Evolutionary conservation across 805 yeast genomes (phyloP).

Genomic region (Nakazawaea populi): DNA sequence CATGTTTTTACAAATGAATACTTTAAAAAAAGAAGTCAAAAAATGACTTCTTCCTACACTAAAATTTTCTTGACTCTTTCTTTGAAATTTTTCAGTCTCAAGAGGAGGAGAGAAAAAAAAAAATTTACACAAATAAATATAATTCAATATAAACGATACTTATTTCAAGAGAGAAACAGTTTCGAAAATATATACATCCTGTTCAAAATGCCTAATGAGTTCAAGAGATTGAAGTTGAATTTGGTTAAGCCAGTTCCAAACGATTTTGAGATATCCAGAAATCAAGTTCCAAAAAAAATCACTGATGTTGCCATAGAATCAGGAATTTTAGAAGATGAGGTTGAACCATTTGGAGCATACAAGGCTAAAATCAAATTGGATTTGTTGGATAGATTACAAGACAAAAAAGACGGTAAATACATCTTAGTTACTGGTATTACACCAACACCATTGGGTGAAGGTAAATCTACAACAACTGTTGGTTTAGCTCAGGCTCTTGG

Average conservation of each 20-base stretch:
- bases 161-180: not conserved
- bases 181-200: not conserved
- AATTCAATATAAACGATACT: too few relatives aligned
- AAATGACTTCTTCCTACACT: not conserved
- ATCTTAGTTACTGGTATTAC: constrained; percentile 95
- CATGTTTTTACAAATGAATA: not conserved
- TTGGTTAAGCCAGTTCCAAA: constrained; percentile 71
- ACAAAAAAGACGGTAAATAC: constrained; percentile 71
- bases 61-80: not conserved
- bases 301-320: constrained; percentile 70
- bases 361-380: constrained; percentile 83
- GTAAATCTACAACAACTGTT: constrained; percentile 93
- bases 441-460: constrained; percentile 98
- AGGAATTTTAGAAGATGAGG: constrained; percentile 72
- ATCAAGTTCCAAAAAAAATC: constrained; percentile 82
- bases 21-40: not conserved
- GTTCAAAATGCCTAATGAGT: constrained; percentile 16
- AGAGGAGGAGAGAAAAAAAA: too few relatives aligned
- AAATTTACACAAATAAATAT: too few relatives aligned
- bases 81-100: not conserved
- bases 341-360: constrained; percentile 83
- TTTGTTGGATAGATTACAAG: constrained; percentile 60
- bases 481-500: constrained; percentile 97
- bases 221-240: constrained; percentile 31
- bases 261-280: constrained; percentile 85